Base-by-base conservation (phyloP, 1,284 basidiomycete genomes). In the Ceratobasidium papillatum region DNA sequence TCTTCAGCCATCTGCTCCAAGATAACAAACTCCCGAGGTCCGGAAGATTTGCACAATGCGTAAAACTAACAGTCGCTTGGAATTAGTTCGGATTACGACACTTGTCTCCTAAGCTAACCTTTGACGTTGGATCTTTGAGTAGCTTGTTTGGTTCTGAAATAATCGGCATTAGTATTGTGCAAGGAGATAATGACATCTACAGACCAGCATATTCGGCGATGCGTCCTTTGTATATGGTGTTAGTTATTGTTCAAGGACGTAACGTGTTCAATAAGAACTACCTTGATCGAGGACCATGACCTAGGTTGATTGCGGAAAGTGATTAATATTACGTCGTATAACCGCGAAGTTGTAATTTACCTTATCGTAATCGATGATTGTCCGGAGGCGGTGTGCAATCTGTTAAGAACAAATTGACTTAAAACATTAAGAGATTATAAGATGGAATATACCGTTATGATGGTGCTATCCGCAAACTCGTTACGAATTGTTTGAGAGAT, bases 261-360 rank as follows among this genome's bases (percentile, higher is more conserved):
- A 47, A 12, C 5, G 1, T 75, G 36, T 11, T 14, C 12, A 34
- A 8, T 11, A 12, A 52, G 66, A 38, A 30, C 77, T 77, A 25
- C 94, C 94, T 81, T 94, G 88, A 76, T 96, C 94, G n/a, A 96
- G 88, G 49, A 96, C 85, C 89, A 96, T 94, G 52, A 94, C 89
- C 91, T 93, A 68, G 41, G 41, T 54, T 58, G 54, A 58, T 36
- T 54, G 66, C 61, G 63, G 43, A 69, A 75, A 38, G 58, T 34
- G 38, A n/a, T 56, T 43, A 32, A 34, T 59, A 77, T 64, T 22
- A 14, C 45, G 65, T n/a, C 27, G 25, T 52, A 71, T 59, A 1
- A 38, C 8, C 19, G 19, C 17, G 17, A 54, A 12, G 22, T 54
- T 36, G 56, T 25, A 66, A 11, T 36, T 47, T 77, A 90, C 87